Conservation (phyloP, 2,329 filamentous ascomycete species). For the Magnaporthiopsis rhizophila region DNA sequence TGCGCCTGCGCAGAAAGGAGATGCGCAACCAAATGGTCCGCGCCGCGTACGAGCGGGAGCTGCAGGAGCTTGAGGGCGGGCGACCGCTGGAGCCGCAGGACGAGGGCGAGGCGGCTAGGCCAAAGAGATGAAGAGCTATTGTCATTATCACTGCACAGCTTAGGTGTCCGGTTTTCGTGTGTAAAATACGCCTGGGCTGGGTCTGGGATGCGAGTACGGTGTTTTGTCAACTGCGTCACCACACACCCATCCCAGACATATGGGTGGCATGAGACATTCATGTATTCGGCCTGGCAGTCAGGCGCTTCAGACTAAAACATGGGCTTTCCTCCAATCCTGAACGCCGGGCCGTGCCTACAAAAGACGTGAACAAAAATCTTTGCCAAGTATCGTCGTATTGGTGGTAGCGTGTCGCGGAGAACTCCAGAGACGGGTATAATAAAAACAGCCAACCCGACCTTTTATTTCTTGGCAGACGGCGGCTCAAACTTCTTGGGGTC, state of each 20-base stretch:
- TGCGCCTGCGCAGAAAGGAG: slow-evolving; percentile 57
- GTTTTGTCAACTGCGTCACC: background rate
- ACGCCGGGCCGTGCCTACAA: background rate
- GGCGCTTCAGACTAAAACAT: background rate
- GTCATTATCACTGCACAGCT: too few relatives aligned
- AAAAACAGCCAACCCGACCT: background rate
- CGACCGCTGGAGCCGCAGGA: background rate
- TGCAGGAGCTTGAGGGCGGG: slow-evolving; percentile 33
- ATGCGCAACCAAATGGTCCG: slow-evolving; percentile 59
- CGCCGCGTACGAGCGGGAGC: slow-evolving; percentile 58
- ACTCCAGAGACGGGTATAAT: background rate
- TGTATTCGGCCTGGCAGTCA: background rate
- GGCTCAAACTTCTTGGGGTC: slow-evolving; percentile 69
- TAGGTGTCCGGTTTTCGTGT: too few relatives aligned
- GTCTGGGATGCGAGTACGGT: background rate
- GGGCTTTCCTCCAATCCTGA: background rate
- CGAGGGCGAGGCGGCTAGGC: background rate
- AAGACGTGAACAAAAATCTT: too few relatives aligned
- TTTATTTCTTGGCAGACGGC: slow-evolving; percentile 25
- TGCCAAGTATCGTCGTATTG: background rate
- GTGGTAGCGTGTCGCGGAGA: background rate
- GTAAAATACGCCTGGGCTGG: background rate
- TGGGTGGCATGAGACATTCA: background rate
- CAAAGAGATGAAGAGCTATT: background rate
- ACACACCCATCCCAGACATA: background rate